Conservation (phyloP, 2,329 filamentous ascomycete species). For the Cadophora luteo-olivacea region DNA sequence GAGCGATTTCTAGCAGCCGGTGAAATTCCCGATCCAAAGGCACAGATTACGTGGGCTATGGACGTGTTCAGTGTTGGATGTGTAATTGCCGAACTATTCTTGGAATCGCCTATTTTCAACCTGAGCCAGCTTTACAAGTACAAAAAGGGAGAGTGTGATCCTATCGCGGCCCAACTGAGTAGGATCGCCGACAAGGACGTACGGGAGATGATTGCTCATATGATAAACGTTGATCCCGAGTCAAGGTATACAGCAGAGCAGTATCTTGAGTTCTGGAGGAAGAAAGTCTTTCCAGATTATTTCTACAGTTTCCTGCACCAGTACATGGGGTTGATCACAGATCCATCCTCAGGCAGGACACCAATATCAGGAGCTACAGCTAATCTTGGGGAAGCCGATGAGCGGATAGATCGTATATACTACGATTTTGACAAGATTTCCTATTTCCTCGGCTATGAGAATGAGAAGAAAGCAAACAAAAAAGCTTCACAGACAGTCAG, state of each 20-base stretch:
- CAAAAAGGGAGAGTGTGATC: conserved; percentile 89
- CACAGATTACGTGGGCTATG: conserved; percentile 89
- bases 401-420: conserved; percentile 91
- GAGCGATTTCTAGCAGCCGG: conserved; percentile 84
- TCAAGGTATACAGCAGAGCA: conserved; percentile 92
- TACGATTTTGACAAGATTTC: conserved; percentile 98
- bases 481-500: conserved; percentile 53
- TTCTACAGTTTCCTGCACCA: conserved; percentile 98
- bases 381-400: conserved; percentile 87
- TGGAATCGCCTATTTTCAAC: conserved; percentile 97
- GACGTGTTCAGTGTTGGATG: conserved; percentile 97
- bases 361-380: conserved; percentile 70
- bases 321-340: conserved; percentile 95
- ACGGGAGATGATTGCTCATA: conserved; percentile 87
- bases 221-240: conserved; percentile 94
- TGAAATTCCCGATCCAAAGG: conserved; percentile 66
- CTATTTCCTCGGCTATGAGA: conserved; percentile 83
- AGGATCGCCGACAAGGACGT: conserved; percentile 89
- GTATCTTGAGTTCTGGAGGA: conserved; percentile 90
- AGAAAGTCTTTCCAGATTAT: conserved; percentile 92
- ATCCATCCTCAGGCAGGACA: conserved; percentile 81
- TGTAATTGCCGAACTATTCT: conserved; percentile 94
- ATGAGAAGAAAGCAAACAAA: conserved; percentile 46
- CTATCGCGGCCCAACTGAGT: conserved; percentile 77
- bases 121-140: conserved; percentile 96